These are phyloP conservation scores for Pleodorina starrii DNA, from an alignment of 139 green algal species.

Conservation along the genomic window DNA sequence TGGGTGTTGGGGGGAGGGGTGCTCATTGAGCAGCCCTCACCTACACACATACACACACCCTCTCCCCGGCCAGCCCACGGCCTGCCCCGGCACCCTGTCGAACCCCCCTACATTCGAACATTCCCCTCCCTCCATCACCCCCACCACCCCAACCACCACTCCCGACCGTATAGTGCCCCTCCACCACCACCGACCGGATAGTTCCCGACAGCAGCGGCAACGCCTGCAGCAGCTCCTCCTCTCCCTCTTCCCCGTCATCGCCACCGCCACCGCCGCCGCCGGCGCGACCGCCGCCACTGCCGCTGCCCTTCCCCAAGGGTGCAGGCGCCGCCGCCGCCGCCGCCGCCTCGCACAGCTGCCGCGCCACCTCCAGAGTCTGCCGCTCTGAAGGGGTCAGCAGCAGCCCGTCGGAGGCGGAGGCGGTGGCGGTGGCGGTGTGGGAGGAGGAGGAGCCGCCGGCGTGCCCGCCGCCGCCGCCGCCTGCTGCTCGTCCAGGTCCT, in stretches of 20 bases:
- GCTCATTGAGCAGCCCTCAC: too few relatives aligned
- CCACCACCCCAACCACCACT: neutral
- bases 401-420: too few relatives aligned
- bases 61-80: too few relatives aligned
- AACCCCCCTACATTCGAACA: neutral
- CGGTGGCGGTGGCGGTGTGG: too few relatives aligned
- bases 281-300: neutral
- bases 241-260: neutral
- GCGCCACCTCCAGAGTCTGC: neutral
- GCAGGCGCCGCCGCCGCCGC: too few relatives aligned
- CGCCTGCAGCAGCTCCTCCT: neutral
- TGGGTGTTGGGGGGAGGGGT: too few relatives aligned
- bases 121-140: neutral
- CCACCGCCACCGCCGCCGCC: neutral
- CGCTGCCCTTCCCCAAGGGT: too few relatives aligned
- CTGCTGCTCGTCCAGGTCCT: neutral
- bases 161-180: neutral
- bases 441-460: neutral
- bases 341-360: neutral
- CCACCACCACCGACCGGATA: neutral
- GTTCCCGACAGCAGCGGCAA: conserved; percentile 34
- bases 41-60: too few relatives aligned
- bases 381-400: neutral
- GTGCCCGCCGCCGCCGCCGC: neutral
- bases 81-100: too few relatives aligned